Evolutionary conservation across 2,329 filamentous ascomycete species (phyloP).

Genomic region (Madurella mycetomatis): DNA sequence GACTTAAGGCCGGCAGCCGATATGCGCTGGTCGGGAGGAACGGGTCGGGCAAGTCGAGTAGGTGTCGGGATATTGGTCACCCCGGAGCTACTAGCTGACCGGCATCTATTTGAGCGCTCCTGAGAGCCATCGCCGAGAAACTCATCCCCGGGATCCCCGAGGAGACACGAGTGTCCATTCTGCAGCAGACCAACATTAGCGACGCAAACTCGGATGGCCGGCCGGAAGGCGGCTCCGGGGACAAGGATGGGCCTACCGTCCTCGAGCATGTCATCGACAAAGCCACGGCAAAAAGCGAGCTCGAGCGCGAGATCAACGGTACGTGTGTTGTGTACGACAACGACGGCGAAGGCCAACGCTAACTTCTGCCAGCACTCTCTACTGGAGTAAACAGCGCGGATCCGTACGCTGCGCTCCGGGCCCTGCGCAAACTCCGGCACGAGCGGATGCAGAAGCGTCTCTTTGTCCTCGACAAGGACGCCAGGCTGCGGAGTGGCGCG

Average conservation of each 20-base stretch:
- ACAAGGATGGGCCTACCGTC: constrained; percentile 39
- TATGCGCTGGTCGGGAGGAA: constrained; percentile 80
- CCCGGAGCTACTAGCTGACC: neutral
- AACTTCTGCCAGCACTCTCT: constrained; percentile 45
- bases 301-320: constrained; percentile 60
- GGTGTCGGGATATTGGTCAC: constrained; percentile 21
- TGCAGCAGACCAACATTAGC: constrained; percentile 60
- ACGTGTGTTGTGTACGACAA: constrained; percentile 17
- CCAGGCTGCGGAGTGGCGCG: constrained; percentile 67
- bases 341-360: neutral
- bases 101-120: constrained; percentile 47
- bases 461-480: constrained; percentile 68
- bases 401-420: constrained; percentile 53
- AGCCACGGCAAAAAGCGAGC: constrained; percentile 51
- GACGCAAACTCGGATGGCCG: constrained; percentile 29
- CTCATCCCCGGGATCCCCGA: constrained; percentile 72
- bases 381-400: constrained; percentile 57
- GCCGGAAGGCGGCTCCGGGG: constrained; percentile 1
- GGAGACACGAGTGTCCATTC: constrained; percentile 58
- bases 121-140: constrained; percentile 72
- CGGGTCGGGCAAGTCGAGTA: constrained; percentile 78
- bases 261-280: constrained; percentile 64
- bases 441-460: constrained; percentile 58
- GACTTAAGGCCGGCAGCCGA: constrained; percentile 65
- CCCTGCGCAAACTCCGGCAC: constrained; percentile 58